Percentiles rank a stretch among this genome's conserved stretches.
Evolutionary conservation across 495 filamentous ascomycete species (phyloP).

Genomic region (Umbilicaria muhlenbergii): DNA sequence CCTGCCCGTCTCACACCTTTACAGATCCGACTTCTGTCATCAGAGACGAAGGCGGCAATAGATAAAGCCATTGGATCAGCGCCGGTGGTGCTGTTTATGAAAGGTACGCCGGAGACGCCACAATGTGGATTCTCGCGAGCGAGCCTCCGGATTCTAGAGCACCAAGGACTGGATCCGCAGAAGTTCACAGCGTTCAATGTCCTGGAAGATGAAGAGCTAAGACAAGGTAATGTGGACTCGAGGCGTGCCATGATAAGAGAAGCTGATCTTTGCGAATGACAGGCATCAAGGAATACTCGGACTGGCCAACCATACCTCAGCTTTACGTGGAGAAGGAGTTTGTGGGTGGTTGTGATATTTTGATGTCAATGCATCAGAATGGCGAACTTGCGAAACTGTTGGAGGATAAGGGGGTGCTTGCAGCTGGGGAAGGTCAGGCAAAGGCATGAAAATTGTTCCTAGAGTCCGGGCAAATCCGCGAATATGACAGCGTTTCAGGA

Average conservation of each 20-base stretch:
- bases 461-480: too few relatives aligned
- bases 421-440: conserved; percentile 25
- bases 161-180: conserved; percentile 90
- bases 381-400: conserved; percentile 83
- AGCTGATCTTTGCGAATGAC: conserved; percentile 4
- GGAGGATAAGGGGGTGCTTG: conserved; percentile 76
- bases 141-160: conserved; percentile 80
- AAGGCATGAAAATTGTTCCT: neutral
- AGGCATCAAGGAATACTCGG: conserved; percentile 98
- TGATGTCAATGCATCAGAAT: conserved; percentile 95
- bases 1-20: conserved; percentile 16
- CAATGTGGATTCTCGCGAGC: conserved; percentile 96
- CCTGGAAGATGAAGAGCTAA: conserved; percentile 72
- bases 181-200: conserved; percentile 98
- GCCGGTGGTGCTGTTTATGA: conserved; percentile 97
- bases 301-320: conserved; percentile 97
- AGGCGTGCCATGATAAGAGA: neutral
- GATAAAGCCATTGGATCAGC: conserved; percentile 72
- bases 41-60: conserved; percentile 61
- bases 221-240: conserved; percentile 49
- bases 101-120: conserved; percentile 91
- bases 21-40: conserved; percentile 53
- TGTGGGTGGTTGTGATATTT: conserved; percentile 89
- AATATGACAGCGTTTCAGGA: neutral
- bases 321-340: conserved; percentile 93